Evolutionary conservation across 2,329 filamentous ascomycete species (phyloP).

Genomic region (Neonectria faginata): DNA sequence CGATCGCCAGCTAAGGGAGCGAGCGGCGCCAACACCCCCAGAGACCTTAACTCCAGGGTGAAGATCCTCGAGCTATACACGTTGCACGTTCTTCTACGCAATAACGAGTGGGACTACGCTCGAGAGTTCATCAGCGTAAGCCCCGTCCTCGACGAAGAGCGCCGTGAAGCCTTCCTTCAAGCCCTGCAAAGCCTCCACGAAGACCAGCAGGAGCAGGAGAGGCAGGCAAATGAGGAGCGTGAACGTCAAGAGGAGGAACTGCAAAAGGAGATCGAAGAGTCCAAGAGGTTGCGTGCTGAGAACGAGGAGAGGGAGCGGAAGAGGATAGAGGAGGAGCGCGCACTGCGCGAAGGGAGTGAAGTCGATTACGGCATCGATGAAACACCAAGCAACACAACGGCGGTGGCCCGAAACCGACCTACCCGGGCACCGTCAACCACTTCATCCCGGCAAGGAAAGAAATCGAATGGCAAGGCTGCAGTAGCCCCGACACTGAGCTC

Average conservation of each 20-base stretch:
- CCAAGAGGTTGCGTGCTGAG: conserved; percentile 65
- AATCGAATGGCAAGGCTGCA: conserved; percentile 47
- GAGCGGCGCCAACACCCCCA: conserved; percentile 82
- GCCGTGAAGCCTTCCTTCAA: conserved; percentile 87
- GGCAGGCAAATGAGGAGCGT: conserved; percentile 70
- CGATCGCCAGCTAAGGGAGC: conserved; percentile 61
- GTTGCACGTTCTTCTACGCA: conserved; percentile 91
- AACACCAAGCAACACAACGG: conserved; percentile 52
- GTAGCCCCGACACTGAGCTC: conserved; percentile 55
- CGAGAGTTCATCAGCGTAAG: conserved; percentile 89
- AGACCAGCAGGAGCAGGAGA: conserved; percentile 80
- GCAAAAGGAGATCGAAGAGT: conserved; percentile 68
- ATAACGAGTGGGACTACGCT: conserved; percentile 96
- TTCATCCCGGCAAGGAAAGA: conserved; percentile 49
- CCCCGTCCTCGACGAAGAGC: conserved; percentile 90
- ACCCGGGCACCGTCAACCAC: conserved; percentile 48
- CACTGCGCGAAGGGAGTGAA: conserved; percentile 65
- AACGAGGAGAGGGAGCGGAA: conserved; percentile 68
- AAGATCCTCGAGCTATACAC: conserved; percentile 97
- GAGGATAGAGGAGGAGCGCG: conserved; percentile 66
- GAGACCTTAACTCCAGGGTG: conserved; percentile 84
- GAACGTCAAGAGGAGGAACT: conserved; percentile 68
- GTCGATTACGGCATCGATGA: conserved; percentile 77
- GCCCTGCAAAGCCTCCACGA: conserved; percentile 87
- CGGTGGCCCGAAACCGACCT: conserved; percentile 50